These are phyloP conservation scores for Chlorencoelia australis DNA, from an alignment of 2,329 filamentous ascomycete species.

Conservation along the genomic window DNA sequence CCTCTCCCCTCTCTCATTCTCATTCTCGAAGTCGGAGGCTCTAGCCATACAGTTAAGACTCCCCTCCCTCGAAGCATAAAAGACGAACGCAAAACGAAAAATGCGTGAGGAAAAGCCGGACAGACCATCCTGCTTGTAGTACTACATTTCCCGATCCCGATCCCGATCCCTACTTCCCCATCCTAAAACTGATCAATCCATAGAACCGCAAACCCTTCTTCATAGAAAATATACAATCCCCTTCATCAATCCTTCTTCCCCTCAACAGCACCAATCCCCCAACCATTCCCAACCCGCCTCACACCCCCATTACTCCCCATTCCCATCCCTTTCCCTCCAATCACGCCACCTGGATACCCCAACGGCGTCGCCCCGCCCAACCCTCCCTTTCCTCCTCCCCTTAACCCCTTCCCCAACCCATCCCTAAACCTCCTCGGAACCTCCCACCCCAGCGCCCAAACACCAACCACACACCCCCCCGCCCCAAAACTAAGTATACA, in stretches of 20 bases:
- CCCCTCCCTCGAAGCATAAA: no score
- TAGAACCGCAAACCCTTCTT: no score
- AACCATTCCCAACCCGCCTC: slow-evolving; percentile 18
- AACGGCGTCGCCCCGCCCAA: slow-evolving; percentile 21
- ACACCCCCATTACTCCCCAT: slow-evolving; percentile 12
- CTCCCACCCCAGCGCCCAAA: slow-evolving; percentile 52
- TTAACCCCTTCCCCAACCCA: slow-evolving; percentile 20
- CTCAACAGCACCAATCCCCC: slow-evolving; percentile 5
- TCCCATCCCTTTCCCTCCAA: slow-evolving; percentile 8
- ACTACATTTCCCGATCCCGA: no score
- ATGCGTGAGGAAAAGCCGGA: no score
- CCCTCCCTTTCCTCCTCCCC: slow-evolving; percentile 13
- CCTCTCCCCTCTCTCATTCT: no score
- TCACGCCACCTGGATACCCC: slow-evolving; percentile 17
- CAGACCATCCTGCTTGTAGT: no score
- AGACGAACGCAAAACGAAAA: no score
- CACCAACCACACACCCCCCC: slow-evolving; percentile 41
- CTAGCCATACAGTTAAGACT: no score
- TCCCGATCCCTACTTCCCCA: no score
- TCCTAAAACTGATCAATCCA: no score
- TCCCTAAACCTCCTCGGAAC: slow-evolving; percentile 35
- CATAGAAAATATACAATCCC: neutral
- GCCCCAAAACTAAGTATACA: slow-evolving; percentile 48
- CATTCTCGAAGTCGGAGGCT: no score
- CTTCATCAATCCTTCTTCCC: neutral